A percentile compares a stretch with the other conserved stretches of the same genome.
These are phyloP conservation scores for Eucalyptus polybractea DNA, from an alignment of 345 rosid genomes.

Conservation along the genomic window DNA sequence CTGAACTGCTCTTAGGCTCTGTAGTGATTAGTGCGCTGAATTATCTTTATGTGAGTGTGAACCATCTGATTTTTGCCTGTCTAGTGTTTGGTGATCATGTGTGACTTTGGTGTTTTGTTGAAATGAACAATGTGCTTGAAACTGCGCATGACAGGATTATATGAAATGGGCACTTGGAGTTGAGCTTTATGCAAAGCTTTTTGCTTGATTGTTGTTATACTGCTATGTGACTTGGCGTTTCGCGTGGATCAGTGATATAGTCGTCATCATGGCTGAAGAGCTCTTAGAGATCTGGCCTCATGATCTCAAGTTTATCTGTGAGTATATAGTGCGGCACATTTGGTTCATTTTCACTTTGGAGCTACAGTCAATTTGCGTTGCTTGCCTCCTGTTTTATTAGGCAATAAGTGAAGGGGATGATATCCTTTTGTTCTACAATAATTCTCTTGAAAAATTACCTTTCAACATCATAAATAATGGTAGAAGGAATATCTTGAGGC, in stretches of 20 bases:
- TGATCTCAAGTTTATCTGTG: conserved; percentile 28
- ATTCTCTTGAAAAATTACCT: background rate
- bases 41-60: background rate
- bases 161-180: background rate
- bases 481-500: background rate
- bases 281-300: conserved; percentile 27
- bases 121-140: background rate
- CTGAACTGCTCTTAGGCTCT: background rate
- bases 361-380: background rate
- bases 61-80: background rate
- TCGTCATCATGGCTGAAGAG: conserved; percentile 12
- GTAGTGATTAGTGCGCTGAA: background rate
- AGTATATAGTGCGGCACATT: background rate
- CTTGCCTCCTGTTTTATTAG: background rate
- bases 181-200: background rate
- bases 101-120: background rate
- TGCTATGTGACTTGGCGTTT: background rate
- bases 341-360: background rate
- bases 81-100: background rate
- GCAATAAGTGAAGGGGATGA: background rate
- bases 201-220: background rate
- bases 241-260: background rate
- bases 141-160: background rate
- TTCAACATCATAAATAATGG: background rate
- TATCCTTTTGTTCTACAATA: background rate